A percentile compares a stretch with the other conserved stretches of the same genome.
Evolutionary conservation across 495 filamentous ascomycete species (phyloP).

Genomic region (Podospora fimiseda): DNA sequence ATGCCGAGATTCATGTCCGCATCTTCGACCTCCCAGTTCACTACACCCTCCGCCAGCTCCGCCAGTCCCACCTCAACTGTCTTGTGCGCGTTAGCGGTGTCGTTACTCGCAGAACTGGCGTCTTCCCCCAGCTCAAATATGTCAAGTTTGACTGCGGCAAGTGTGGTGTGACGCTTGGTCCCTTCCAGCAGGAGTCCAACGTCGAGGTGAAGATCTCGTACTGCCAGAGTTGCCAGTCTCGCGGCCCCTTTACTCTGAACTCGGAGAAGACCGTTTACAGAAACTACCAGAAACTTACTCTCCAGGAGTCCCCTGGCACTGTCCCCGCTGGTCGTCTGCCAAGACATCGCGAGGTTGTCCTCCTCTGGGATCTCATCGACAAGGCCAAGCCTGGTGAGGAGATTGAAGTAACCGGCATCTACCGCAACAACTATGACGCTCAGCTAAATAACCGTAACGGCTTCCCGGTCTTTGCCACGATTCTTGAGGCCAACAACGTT

Average conservation of each 20-base stretch:
- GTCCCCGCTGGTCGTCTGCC: conserved; percentile 95
- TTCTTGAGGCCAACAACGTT: conserved; percentile 94
- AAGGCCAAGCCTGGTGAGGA: conserved; percentile 96
- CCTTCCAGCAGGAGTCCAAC: conserved; percentile 95
- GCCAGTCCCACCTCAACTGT: conserved; percentile 95
- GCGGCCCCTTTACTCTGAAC: conserved; percentile 92
- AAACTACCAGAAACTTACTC: conserved; percentile 96
- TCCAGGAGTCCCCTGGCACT: conserved; percentile 96
- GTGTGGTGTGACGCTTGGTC: conserved; percentile 85
- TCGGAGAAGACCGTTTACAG: conserved; percentile 98
- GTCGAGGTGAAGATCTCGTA: conserved; percentile 92
- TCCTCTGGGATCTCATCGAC: conserved; percentile 97
- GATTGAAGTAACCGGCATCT: conserved; percentile 93
- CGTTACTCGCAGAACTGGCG: conserved; percentile 91
- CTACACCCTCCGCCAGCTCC: conserved; percentile 94
- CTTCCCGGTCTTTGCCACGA: conserved; percentile 97
- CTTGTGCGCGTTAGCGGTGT: conserved; percentile 92
- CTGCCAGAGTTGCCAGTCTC: conserved; percentile 96
- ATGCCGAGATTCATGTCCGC: conserved; percentile 95
- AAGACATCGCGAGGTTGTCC: conserved; percentile 87
- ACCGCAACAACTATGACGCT: conserved; percentile 97
- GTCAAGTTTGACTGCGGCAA: conserved; percentile 95
- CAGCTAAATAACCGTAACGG: conserved; percentile 98
- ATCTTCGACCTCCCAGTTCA: conserved; percentile 90
- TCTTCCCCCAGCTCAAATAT: conserved; percentile 97